phyloP scores from a whole-genome alignment of 2,329 filamentous ascomycete genomes.

The Fusarium xyrophilum region DNA sequence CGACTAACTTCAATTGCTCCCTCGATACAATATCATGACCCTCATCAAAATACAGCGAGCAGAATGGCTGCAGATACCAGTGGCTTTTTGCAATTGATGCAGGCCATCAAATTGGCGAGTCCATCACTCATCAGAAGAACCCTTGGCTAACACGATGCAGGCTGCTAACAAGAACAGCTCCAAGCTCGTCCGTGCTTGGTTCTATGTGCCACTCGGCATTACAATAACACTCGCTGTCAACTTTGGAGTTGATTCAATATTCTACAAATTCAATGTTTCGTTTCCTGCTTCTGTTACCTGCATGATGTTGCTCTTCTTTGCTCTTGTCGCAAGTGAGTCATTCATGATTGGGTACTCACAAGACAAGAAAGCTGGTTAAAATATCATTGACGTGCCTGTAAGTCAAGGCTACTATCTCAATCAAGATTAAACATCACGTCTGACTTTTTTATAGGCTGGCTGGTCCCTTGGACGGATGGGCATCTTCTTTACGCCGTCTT shows the following conservation, averaged over 20 bases:
- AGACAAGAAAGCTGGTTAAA: slow-evolving; percentile 56
- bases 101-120: slow-evolving; percentile 36
- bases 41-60: background rate
- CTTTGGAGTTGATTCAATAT: slow-evolving; percentile 54
- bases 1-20: slow-evolving; percentile 5
- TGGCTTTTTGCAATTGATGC: slow-evolving; percentile 24
- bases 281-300: slow-evolving; percentile 68
- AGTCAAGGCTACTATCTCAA: slow-evolving; percentile 12
- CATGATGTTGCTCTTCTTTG: slow-evolving; percentile 61
- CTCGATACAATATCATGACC: slow-evolving; percentile 2
- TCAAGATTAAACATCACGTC: background rate
- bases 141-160: slow-evolving; percentile 22
- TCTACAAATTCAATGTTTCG: slow-evolving; percentile 55
- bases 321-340: slow-evolving; percentile 55
- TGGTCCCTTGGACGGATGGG: slow-evolving; percentile 67
- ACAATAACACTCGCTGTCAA: slow-evolving; percentile 50
- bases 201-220: slow-evolving; percentile 58
- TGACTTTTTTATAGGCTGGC: slow-evolving; percentile 53
- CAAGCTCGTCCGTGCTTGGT: slow-evolving; percentile 49
- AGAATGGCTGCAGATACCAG: slow-evolving; percentile 28
- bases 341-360: slow-evolving; percentile 55
- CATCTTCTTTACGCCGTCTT: slow-evolving; percentile 65
- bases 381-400: slow-evolving; percentile 62
- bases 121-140: background rate
- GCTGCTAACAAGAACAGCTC: slow-evolving; percentile 23